Evolutionary conservation across 129 eudicot species (phyloP).

Genomic region (Scalesia atractyloides): DNA sequence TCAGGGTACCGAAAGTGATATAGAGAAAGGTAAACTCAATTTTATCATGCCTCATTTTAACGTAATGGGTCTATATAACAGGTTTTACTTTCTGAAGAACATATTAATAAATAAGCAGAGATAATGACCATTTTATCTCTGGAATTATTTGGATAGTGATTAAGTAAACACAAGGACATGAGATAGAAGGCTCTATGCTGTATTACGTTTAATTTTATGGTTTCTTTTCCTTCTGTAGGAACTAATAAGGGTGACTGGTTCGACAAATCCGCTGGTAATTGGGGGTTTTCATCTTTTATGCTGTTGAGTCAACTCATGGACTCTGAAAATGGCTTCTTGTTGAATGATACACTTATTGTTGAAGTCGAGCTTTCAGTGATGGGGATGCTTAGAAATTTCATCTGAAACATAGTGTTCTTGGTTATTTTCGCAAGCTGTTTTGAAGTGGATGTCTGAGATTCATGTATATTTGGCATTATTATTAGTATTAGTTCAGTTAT

Average conservation of each 20-base stretch:
- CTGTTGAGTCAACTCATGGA: not conserved
- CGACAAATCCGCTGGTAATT: not conserved
- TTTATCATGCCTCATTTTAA: too few relatives aligned
- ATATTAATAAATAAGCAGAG: too few relatives aligned
- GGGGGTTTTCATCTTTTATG: not conserved
- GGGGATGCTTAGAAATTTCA: slow-evolving; percentile 15
- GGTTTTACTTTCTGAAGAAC: not conserved
- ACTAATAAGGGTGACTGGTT: not conserved
- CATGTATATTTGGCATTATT: too few relatives aligned
- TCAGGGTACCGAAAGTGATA: not conserved
- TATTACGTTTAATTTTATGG: too few relatives aligned
- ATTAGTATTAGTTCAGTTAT: too few relatives aligned
- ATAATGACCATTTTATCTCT: too few relatives aligned
- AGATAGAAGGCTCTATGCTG: too few relatives aligned
- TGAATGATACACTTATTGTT: slow-evolving; percentile 10
- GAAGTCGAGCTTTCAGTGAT: slow-evolving; percentile 16
- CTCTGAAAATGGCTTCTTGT: not conserved
- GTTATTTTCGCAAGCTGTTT: not conserved
- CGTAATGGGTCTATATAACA: too few relatives aligned
- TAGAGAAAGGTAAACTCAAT: not conserved
- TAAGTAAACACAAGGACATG: too few relatives aligned
- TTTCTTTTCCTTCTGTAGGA: slow-evolving; percentile 9
- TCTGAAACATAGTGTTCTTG: slow-evolving; percentile 1
- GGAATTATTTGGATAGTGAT: too few relatives aligned
- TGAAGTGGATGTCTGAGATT: not conserved